Percentiles rank a stretch among this genome's conserved stretches.
Evolutionary conservation across 2,329 filamentous ascomycete genomes (phyloP).

Genomic region (Pseudogymnoascus sp.): DNA sequence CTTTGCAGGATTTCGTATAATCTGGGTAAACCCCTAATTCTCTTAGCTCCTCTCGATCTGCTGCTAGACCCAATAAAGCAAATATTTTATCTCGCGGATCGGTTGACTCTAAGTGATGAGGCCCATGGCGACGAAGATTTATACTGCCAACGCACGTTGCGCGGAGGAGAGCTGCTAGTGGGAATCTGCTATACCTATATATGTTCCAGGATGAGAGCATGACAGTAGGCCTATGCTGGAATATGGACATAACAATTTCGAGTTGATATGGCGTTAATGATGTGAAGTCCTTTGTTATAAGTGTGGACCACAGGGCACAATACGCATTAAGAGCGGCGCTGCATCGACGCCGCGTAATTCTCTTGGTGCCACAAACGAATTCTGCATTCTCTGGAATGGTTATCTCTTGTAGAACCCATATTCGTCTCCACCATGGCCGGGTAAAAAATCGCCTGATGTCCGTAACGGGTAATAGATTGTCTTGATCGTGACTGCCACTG

Average conservation of each 20-base stretch:
- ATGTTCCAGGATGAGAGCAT: slow-evolving; percentile 13
- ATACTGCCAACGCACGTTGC: slow-evolving; percentile 9
- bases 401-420: slow-evolving; percentile 18
- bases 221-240: slow-evolving; percentile 5
- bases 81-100: slow-evolving; percentile 16
- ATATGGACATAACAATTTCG: slow-evolving; percentile 1
- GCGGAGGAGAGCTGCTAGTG: slow-evolving; percentile 11
- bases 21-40: slow-evolving; percentile 11
- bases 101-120: slow-evolving; percentile 11
- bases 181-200: slow-evolving; percentile 10
- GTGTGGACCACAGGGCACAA: slow-evolving; percentile 10
- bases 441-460: slow-evolving; percentile 14
- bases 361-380: slow-evolving; percentile 15
- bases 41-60: slow-evolving; percentile 12
- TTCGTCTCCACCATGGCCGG: slow-evolving; percentile 13
- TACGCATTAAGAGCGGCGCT: slow-evolving; percentile 14
- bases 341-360: slow-evolving; percentile 14
- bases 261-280: slow-evolving; percentile 12
- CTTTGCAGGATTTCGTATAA: slow-evolving; percentile 13
- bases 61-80: slow-evolving; percentile 13
- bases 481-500: slow-evolving; percentile 14
- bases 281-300: slow-evolving; percentile 8
- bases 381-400: slow-evolving; percentile 14
- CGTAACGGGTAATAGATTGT: slow-evolving; percentile 13
- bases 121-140: neutral